These are phyloP conservation scores for Exobasidium rhododendri DNA, from an alignment of 1,284 basidiomycete species.

Conservation along the genomic window DNA sequence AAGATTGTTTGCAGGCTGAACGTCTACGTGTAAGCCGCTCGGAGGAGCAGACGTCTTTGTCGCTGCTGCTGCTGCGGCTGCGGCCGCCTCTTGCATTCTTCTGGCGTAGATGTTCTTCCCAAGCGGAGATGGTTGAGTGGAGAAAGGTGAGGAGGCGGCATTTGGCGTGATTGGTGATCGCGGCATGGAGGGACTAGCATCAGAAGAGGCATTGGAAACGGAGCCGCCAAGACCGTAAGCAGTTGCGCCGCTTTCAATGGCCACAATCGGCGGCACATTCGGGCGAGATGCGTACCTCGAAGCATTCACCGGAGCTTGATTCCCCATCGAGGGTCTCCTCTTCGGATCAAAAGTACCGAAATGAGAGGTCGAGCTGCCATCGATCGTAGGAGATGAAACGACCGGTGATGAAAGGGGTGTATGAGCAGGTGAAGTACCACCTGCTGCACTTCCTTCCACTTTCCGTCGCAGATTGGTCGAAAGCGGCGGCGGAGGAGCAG, in stretches of 20 bases:
- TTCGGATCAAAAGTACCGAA: slow-evolving; percentile 7
- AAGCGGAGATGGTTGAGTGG: neutral
- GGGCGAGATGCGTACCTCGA: neutral
- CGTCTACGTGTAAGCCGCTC: neutral
- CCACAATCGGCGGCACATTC: neutral
- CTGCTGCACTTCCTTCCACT: slow-evolving; percentile 23
- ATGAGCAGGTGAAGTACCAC: neutral
- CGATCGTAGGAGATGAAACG: neutral
- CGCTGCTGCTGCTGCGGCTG: slow-evolving; percentile 3
- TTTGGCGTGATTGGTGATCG: neutral
- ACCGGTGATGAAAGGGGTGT: neutral
- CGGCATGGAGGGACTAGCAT: neutral
- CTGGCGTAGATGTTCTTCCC: neutral
- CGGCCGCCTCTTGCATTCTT: neutral
- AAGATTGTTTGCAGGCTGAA: neutral
- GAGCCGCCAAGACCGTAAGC: neutral
- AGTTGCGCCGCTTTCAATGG: neutral
- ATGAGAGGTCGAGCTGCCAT: neutral
- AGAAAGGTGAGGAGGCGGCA: neutral
- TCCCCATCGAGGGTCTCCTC: slow-evolving; percentile 9
- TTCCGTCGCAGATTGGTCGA: slow-evolving; percentile 42
- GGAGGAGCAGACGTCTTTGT: neutral
- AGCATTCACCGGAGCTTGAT: neutral
- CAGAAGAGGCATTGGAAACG: neutral
- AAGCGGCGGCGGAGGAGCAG: slow-evolving; percentile 28